Evolutionary conservation across 768 basidiomycete genomes (phyloP), one percentile per base, ranked within the genome.

Genomic region (Rubroboletus pulcherrimus): DNA sequence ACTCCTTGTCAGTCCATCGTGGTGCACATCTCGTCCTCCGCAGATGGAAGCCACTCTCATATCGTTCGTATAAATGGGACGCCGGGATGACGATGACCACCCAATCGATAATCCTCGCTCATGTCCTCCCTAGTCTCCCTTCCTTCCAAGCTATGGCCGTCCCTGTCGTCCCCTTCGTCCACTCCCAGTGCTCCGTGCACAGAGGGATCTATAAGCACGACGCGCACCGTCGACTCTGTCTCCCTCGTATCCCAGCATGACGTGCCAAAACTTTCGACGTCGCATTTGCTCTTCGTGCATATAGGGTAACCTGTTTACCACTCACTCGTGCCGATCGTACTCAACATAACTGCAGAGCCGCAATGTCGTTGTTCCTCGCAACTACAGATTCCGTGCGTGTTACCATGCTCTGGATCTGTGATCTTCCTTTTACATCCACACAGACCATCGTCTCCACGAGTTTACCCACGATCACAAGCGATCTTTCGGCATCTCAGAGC

Each of bases 371-470:
- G 53, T 93, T 93, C 70, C 83, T 93, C 11, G 91, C 91, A 3
- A 93, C 91, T 11, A 93, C 91, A 6, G 91, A 93, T 70, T 82
- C 88, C 48, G 91, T 92, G 66, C 58, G 85, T 71, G 26, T 26
- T 26, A 56, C 35, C 55, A 39, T 45, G 43, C 21, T 49, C 38
- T 35, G 41, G 41, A 12, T 34, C 30, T 40, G 17, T 26, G 42
- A 43, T 38, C 48, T 35, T 43, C 43, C 37, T 11, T 51, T 64
- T 43, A 64, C 44, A 29, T 56, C 49, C 30, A 19, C 43, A 21
- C 44, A 82, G 79, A 83, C 81, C 10, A 87, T 93, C 59, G 87
- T 93, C 34, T 93, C 91, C 35, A 93, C 91, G 17, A 84, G 83
- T 64, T 71, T 93, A 52, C 92, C 91, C 15, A 91, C 90, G 19